Evolutionary conservation across 2,329 filamentous ascomycete species (phyloP).

Genomic region (Sporothrix pallida): DNA sequence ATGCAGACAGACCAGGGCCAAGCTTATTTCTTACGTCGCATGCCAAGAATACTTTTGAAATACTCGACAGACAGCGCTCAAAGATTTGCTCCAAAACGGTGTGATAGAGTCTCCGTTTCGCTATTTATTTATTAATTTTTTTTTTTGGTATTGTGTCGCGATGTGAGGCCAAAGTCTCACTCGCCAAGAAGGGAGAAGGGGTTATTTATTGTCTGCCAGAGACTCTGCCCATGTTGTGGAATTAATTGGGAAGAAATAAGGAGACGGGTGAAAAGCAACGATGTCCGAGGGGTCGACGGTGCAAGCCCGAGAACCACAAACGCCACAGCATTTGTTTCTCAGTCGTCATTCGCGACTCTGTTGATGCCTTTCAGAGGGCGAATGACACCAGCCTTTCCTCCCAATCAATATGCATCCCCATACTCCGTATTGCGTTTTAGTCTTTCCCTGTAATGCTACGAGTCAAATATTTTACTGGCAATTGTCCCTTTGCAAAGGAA

Average conservation of each 20-base stretch:
- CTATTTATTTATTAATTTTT: background rate
- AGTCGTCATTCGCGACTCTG: background rate
- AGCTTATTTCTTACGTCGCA: slow-evolving; percentile 8
- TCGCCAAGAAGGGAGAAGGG: slow-evolving; percentile 2
- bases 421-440: background rate
- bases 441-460: background rate
- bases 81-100: background rate
- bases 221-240: no score
- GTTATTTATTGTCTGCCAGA: background rate
- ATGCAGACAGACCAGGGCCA: background rate
- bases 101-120: background rate
- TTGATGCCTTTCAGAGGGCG: background rate
- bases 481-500: background rate
- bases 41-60: slow-evolving; percentile 17
- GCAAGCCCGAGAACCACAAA: background rate
- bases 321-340: background rate
- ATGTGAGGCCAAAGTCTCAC: slow-evolving; percentile 5
- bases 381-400: background rate
- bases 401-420: background rate
- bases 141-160: background rate
- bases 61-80: no score
- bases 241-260: background rate
- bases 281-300: background rate
- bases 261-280: background rate
- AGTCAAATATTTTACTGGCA: background rate